Conservation (phyloP, 345 rosid genomes). For the Populus simonii region DNA sequence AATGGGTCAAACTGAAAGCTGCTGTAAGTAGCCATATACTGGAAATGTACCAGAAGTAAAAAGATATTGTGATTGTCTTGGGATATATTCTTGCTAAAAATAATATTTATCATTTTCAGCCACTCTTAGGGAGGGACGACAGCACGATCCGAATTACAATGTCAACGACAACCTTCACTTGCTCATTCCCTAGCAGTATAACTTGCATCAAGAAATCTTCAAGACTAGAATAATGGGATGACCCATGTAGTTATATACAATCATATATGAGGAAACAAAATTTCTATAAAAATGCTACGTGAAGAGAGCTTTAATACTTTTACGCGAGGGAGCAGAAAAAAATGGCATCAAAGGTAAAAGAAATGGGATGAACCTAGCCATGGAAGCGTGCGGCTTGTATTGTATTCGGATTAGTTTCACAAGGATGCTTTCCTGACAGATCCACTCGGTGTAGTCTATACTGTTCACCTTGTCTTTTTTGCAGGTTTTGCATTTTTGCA, state of each 20-base stretch:
- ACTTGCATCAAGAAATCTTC: conserved; percentile 2
- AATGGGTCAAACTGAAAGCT: neutral
- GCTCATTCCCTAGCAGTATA: conserved; percentile 6
- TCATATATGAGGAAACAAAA: conserved; percentile 8
- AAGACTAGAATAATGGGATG: neutral
- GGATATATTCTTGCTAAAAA: neutral
- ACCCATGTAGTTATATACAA: neutral
- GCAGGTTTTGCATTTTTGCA: conserved; percentile 80
- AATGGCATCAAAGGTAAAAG: neutral
- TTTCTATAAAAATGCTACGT: neutral
- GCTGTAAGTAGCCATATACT: neutral
- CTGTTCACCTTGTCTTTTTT: conserved; percentile 50
- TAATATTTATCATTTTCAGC: neutral
- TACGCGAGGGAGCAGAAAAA: neutral
- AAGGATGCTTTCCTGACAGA: conserved; percentile 1
- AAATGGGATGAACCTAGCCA: neutral
- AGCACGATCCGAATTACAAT: neutral
- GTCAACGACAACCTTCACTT: neutral
- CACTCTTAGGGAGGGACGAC: neutral
- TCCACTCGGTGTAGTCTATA: neutral
- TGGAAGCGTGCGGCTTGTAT: neutral
- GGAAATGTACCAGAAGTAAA: neutral
- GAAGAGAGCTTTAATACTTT: neutral
- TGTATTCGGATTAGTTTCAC: neutral
- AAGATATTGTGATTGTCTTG: neutral